These are phyloP conservation scores for Pistacia integerrima DNA, from an alignment of 345 rosid genomes.

Conservation along the genomic window DNA sequence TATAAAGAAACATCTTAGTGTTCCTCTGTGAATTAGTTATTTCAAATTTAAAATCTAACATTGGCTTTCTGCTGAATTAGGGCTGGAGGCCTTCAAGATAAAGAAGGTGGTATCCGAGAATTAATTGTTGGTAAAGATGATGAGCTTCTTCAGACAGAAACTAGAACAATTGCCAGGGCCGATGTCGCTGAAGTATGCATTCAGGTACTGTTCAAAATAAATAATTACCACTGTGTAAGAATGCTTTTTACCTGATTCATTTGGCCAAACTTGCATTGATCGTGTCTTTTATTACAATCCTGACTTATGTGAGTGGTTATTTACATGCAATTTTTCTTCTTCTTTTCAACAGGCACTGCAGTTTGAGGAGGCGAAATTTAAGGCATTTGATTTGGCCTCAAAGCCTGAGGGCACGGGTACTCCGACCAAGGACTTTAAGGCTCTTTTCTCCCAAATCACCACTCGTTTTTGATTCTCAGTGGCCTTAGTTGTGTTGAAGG, in stretches of 20 bases:
- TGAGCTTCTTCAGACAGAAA: constrained; percentile 91
- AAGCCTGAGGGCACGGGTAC: constrained; percentile 84
- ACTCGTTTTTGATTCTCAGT: constrained; percentile 50
- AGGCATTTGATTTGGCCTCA: constrained; percentile 93
- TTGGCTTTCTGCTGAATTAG: constrained; percentile 37
- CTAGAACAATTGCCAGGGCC: constrained; percentile 66
- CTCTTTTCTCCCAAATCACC: constrained; percentile 67
- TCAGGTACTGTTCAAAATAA: constrained; percentile 52
- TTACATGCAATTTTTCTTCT: constrained; percentile 5
- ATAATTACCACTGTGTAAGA: background rate
- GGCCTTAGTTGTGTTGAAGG: background rate
- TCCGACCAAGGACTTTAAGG: constrained; percentile 87
- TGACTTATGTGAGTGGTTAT: background rate
- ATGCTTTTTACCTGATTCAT: background rate
- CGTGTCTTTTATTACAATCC: background rate
- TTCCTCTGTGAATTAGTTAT: background rate
- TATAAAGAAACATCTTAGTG: background rate
- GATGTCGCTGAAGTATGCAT: constrained; percentile 92
- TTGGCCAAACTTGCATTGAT: background rate
- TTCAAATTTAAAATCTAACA: background rate
- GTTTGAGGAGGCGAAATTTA: constrained; percentile 71
- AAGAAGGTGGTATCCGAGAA: constrained; percentile 83
- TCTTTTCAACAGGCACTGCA: constrained; percentile 59
- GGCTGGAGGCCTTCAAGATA: constrained; percentile 96
- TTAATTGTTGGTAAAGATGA: constrained; percentile 84